Conservation (phyloP, 2,329 filamentous ascomycete species). For the Fusarium sambucinum region DNA sequence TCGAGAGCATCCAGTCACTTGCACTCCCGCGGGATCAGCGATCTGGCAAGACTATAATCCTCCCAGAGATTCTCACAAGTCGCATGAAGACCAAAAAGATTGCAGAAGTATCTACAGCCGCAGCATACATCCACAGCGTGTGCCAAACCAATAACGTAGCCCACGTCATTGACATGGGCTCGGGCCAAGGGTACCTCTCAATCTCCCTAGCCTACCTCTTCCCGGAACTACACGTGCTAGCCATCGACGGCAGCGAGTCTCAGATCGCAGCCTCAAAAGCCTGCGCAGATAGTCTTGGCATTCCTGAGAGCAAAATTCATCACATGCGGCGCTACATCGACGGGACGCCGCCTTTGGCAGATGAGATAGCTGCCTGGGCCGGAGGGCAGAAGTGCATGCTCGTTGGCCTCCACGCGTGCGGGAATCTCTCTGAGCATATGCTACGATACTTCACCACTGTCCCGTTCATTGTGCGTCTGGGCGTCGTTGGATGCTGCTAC, state of each 20-base stretch:
- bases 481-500: background rate
- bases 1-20: background rate
- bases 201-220: background rate
- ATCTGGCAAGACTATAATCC: background rate
- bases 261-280: background rate
- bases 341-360: background rate
- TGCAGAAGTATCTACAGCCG: background rate
- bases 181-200: background rate
- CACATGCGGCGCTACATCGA: background rate
- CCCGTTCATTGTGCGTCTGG: background rate
- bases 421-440: slow-evolving; percentile 1
- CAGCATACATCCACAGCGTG: background rate
- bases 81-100: background rate
- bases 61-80: background rate
- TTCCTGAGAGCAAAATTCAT: background rate
- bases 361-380: background rate
- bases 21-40: background rate
- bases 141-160: background rate
- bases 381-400: background rate
- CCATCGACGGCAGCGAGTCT: background rate
- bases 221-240: background rate
- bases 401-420: background rate
- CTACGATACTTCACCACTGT: background rate
- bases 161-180: background rate
- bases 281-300: background rate